Evolutionary conservation across 2,329 filamentous ascomycete species (phyloP), one percentile per base, ranked within the genome.

Genomic region (Nothophoma quercina): DNA sequence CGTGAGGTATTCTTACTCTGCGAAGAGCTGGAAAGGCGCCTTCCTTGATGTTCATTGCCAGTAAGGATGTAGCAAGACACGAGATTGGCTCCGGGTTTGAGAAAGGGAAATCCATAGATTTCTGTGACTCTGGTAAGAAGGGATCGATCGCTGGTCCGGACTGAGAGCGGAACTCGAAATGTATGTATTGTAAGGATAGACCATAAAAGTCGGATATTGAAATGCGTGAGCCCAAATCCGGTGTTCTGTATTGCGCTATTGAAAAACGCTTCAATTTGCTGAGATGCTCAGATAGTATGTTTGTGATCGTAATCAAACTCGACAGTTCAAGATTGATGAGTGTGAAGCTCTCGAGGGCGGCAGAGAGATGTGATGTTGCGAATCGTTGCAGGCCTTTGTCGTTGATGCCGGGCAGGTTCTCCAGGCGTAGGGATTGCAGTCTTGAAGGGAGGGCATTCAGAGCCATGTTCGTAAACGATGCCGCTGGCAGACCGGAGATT

Each of bases 21-120:
- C 76, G 77, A 8, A 93, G 79, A 0, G 75, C 69, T 0, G 89
- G 89, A 64, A 93, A 90, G 0, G 85, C 85, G 4, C 77, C 76
- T 1, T 82, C 80, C 5, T 73, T 72, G 58, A 92, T 89, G 63
- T 85, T 85, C 51, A 79, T 78, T 1, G 87, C 85, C 7, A 92
- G 78, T 38, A 88, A 83, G 5, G 81, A 78, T 42, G 88, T 87
- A 1, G 87, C 85, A 6, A 76, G 69, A 10, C 78, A 76, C 28
- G 79, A 76, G 32, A 80, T 76, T 22, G 84, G 82, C 26, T 70
- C 67, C 8, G 55, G 15, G 25, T 63, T 64, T 0, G 52, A 25
- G 16, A 65, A 67, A 7, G 63, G 60, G 30, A 66, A 67, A 4
- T 49, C 44, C 12, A 49, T 19, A 4, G 40, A 54, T 22, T 40